These are phyloP conservation scores for Mycena filopes DNA, from an alignment of 768 basidiomycete species.

Conservation along the genomic window DNA sequence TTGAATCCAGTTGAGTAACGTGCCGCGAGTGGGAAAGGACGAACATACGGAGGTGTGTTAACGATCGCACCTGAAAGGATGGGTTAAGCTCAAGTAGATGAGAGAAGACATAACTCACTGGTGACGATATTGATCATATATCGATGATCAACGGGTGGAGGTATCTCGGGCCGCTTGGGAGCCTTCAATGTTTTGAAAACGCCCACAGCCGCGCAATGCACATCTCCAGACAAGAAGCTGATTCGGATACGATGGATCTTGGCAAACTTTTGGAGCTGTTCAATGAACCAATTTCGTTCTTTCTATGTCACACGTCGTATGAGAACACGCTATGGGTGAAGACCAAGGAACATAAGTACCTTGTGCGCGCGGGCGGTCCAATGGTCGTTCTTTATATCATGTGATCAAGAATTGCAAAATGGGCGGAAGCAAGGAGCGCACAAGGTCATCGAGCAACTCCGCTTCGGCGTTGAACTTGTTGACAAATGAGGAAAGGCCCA, in stretches of 20 bases:
- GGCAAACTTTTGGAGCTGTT: conserved; percentile 81
- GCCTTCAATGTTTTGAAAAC: conserved; percentile 73
- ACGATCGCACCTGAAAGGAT: conserved; percentile 82
- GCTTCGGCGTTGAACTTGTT: conserved; percentile 94
- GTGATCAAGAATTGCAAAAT: neutral
- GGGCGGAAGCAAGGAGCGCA: conserved; percentile 41
- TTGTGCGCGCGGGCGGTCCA: conserved; percentile 89
- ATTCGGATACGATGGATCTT: conserved; percentile 71
- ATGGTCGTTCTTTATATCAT: conserved; percentile 78
- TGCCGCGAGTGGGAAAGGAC: neutral
- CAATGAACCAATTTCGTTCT: conserved; percentile 92
- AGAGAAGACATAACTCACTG: conserved; percentile 57
- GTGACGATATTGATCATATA: conserved; percentile 93
- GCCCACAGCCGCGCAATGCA: conserved; percentile 91
- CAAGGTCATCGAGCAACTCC: conserved; percentile 93
- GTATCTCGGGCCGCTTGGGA: conserved; percentile 59
- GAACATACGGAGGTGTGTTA: conserved; percentile 84
- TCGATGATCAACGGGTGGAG: conserved; percentile 72
- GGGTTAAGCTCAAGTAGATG: neutral
- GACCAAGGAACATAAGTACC: conserved; percentile 50
- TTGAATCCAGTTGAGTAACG: conserved; percentile 39
- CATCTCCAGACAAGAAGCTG: conserved; percentile 92
- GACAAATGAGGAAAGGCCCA: conserved; percentile 82
- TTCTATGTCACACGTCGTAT: conserved; percentile 53
- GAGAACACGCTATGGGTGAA: neutral